A percentile compares a stretch with the other conserved stretches of the same genome.
Evolutionary conservation across 1,284 basidiomycete genomes (phyloP).

Genomic region (Ganoderma resinaceum): DNA sequence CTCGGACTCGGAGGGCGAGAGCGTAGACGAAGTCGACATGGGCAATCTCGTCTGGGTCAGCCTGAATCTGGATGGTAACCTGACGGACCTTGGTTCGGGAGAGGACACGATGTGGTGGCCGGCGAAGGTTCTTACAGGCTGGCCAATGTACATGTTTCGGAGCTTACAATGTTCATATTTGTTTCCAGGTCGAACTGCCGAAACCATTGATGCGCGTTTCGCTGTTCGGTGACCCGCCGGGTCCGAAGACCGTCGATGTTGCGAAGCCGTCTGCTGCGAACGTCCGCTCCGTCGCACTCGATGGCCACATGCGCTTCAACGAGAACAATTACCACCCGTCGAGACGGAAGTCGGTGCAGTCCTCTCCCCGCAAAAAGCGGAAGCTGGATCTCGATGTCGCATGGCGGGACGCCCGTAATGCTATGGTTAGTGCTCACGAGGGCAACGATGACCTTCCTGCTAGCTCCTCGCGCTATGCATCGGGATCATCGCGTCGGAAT

Average conservation of each 20-base stretch:
- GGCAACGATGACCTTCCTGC: conserved; percentile 40
- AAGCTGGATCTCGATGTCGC: conserved; percentile 38
- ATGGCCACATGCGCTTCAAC: conserved; percentile 39
- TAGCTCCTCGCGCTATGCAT: not conserved
- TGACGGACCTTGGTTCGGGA: conserved; percentile 24
- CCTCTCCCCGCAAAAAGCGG: conserved; percentile 39
- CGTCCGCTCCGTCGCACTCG: conserved; percentile 37
- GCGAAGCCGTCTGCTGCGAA: conserved; percentile 29
- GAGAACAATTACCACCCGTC: conserved; percentile 33
- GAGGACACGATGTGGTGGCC: conserved; percentile 47
- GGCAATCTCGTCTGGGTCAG: conserved; percentile 45
- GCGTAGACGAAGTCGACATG: conserved; percentile 24
- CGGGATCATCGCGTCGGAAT: conserved; percentile 28
- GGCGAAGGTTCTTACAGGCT: conserved; percentile 38
- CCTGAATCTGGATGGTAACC: conserved; percentile 36
- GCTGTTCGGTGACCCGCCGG: conserved; percentile 35
- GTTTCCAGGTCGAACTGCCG: conserved; percentile 24
- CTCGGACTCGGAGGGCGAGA: conserved; percentile 25
- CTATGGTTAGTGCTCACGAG: conserved; percentile 41
- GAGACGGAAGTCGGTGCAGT: conserved; percentile 2
- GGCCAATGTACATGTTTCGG: conserved; percentile 3
- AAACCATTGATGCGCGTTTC: conserved; percentile 31
- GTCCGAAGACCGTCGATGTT: conserved; percentile 24
- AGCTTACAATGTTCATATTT: not conserved
- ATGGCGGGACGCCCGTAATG: conserved; percentile 42